A percentile compares a stretch with the other conserved stretches of the same genome.
These are phyloP conservation scores for Xylariaceae sp. DNA, from an alignment of 2,329 filamentous ascomycete species.

Conservation along the genomic window DNA sequence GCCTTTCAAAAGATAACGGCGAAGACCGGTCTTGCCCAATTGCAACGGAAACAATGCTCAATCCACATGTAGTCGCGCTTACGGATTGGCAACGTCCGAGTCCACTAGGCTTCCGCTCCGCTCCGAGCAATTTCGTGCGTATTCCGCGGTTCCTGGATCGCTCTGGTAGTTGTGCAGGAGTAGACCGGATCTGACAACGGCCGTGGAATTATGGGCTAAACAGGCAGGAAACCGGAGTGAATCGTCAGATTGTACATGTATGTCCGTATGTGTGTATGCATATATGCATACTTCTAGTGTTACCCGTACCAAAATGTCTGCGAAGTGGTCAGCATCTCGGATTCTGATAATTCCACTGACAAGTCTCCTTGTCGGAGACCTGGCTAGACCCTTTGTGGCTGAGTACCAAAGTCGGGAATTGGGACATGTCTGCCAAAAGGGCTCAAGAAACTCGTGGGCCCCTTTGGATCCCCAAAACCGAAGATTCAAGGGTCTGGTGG, in stretches of 20 bases:
- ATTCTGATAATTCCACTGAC: conserved; percentile 24
- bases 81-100: conserved; percentile 24
- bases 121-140: conserved; percentile 27
- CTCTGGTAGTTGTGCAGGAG: conserved; percentile 17
- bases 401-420: conserved; percentile 24
- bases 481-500: conserved; percentile 37
- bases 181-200: conserved; percentile 11
- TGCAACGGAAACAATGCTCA: not conserved
- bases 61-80: conserved; percentile 15
- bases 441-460: conserved; percentile 26
- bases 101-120: conserved; percentile 26
- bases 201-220: conserved; percentile 12
- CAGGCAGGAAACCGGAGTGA: not conserved
- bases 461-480: conserved; percentile 33
- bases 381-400: conserved; percentile 39
- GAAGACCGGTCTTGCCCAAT: not conserved
- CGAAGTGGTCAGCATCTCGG: conserved; percentile 21
- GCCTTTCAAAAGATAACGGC: conserved; percentile 18
- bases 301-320: conserved; percentile 15
- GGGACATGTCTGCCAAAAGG: conserved; percentile 23
- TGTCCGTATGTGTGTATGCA: too few relatives aligned
- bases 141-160: conserved; percentile 26
- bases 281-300: conserved; percentile 9
- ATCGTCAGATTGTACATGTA: conserved; percentile 6
- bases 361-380: conserved; percentile 27